Conservation (phyloP, 2,329 filamentous ascomycete genomes). For the Sporothrix euskadiensis region DNA sequence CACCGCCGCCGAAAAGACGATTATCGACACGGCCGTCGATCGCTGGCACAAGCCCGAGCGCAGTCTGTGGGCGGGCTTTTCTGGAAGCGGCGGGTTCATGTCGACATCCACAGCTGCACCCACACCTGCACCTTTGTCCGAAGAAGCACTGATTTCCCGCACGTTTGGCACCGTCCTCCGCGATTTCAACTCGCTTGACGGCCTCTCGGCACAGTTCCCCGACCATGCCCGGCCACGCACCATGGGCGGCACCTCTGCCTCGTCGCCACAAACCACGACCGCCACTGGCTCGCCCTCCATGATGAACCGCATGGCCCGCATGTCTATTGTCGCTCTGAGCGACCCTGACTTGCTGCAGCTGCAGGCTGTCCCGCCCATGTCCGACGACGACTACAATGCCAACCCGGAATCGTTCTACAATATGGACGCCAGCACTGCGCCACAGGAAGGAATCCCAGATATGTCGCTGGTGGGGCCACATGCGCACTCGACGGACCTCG, state of each 20-base stretch:
- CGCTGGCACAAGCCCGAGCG: conserved; percentile 39
- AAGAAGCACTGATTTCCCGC: not conserved
- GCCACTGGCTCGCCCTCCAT: not conserved
- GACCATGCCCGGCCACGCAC: not conserved
- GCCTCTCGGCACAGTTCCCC: not conserved
- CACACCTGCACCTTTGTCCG: not conserved
- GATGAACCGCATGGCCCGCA: conserved; percentile 4
- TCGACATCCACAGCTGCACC: not conserved
- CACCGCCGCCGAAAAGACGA: conserved; percentile 36
- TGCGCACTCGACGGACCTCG: not conserved
- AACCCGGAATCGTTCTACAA: conserved; percentile 37
- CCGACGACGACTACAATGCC: conserved; percentile 27
- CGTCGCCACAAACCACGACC: not conserved
- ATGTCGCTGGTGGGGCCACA: not conserved
- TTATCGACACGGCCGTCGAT: conserved; percentile 37
- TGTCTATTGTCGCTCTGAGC: conserved; percentile 33
- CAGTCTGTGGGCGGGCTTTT: conserved; percentile 36
- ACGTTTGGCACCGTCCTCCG: not conserved
- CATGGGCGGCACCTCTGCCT: not conserved
- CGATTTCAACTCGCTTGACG: not conserved
- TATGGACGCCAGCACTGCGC: conserved; percentile 32
- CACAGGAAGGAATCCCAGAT: conserved; percentile 20
- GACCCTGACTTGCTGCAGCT: conserved; percentile 32
- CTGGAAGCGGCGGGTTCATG: not conserved
- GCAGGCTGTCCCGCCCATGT: conserved; percentile 28